Evolutionary conservation across 768 basidiomycete genomes (phyloP), one percentile per base, ranked within the genome.

Genomic region (Tylopilus sp.): DNA sequence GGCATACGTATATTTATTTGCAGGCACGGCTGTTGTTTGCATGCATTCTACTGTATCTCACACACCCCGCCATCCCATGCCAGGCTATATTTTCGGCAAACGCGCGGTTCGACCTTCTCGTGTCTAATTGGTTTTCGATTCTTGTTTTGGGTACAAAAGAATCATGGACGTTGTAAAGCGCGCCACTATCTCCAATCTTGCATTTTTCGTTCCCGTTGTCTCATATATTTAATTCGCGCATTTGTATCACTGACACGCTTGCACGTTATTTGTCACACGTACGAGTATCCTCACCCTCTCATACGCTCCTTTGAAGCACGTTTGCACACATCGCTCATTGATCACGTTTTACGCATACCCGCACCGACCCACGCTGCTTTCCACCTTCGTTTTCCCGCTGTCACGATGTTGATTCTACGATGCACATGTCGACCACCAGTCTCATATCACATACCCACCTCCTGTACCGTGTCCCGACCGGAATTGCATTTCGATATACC

Each of bases 211-310:
- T n/a, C n/a, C 26, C 21, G 17, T 7, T 63, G 61, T 66, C 37
- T 52, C 55, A 63, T 66, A 63, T 66, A 62, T 66, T 62, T 67
- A 67, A 58, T 65, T 59, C 50, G 30, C 60, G 52, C 60, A 65
- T 36, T 40, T 62, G 64, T 67, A 66, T 49, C 63, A 65, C 54
- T 34, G 51, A 38, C 50, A 54, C 24, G 36, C 52, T 36, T 53
- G 44, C 59, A 52, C 38, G 17, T 24, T 52, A 19, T 14, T 36
- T n/a, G 29, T 38, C 22, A 46, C 33, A 50, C 44, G 38, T 29
- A 53, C 34, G 36, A 40, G 24, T 25, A 13, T 26, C n/a, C 6
- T 44, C n/a, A 14, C n/a, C n/a, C n/a, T 38, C 46, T n/a, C 54
- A 19, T 31, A 48, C 61, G 26, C 28, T 53, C 45, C 25, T 53